Base-by-base conservation (phyloP, 805 yeast species). In the Yarrowia osloensis region DNA sequence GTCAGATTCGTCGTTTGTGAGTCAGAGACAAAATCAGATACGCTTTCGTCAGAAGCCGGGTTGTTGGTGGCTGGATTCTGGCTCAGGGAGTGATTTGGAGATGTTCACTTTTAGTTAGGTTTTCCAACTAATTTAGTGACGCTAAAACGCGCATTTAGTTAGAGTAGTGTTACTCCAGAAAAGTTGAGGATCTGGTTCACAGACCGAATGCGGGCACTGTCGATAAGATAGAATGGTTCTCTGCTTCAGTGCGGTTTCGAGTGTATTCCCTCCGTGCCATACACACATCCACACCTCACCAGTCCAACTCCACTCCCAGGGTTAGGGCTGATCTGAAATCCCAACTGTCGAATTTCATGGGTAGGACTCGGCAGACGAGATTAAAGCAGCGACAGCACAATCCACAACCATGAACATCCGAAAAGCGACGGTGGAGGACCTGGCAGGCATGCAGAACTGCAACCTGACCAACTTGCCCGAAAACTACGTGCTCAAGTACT, bases 361-460 rank as follows among this genome's bases (percentile, higher is more conserved):
- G 17, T 28, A 28, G 5, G 50, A 15, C 22, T 13, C 11, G 12
- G 29, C 49, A 24, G 35, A 24, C 28, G 47, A 6, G 17, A 28
- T 28, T 31, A 13, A 19, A 31, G 22, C 26, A 33, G 40, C 57
- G 57, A 33, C 57, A 50, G n/a, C 55, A 50, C 39, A 9, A 49
- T 49, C 54, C 22, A 24, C 57, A 24, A 76, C 70, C 73, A 88
- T 94, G 73, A 89, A 91, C 15, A 91, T 94, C 68, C 85, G 99
- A 76, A 88, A 86, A 72, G 98, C 98, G 31, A 89, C 91, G 26
- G 86, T 91, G 39, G 83, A 84, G 50, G 99, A 94, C 77, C 83
- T 92, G 67, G 96, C 91, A 78, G 95, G 95, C 21, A 95, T 94
- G 93, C 99, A 94, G 77, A 92, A 91, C 81, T 95, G 97, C 70